Evolutionary conservation across 2,329 filamentous ascomycete species (phyloP), one percentile per base, ranked within the genome.

Genomic region (Penicillium sp.): DNA sequence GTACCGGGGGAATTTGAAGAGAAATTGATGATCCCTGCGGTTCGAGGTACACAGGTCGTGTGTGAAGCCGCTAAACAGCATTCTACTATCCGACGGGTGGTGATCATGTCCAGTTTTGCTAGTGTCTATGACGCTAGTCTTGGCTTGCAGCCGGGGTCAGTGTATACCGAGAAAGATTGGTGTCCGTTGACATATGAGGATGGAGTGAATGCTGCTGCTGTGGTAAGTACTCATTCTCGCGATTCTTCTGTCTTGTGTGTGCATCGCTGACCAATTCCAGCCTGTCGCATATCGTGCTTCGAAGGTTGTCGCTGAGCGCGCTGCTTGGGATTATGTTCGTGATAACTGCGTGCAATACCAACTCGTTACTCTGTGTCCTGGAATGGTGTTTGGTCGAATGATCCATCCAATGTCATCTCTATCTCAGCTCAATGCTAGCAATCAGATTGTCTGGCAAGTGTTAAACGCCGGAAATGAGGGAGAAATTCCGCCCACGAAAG

Each of bases 361-460:
- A 27, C 35, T 65, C 16, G 44, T 64, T 2, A 61, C 61, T 0
- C 53, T 65, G 0, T 65, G 63, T 25, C 65, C 65, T 2, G 67
- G 65, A 2, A 68, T 68, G 66, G 65, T 68, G 4, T 68, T 68
- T 53, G 66, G 66, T 1, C 58, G 50, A 34, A 64, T 63, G 54
- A 59, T 66, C 21, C 65, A 66, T 32, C 54, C 60, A 0, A 64
- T 65, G 10, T 46, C 45, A 9, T 62, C 59, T 3, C 31, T 65
- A 4, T 53, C 52, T 18, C 60, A 65, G 4, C 54, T 68, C 37
- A 70, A 69, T 50, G 65, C 65, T 1, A 67, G 65, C 48, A 69
- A 68, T 38, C 59, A 62, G 39, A 63, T 70, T 46, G 63, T 70
- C 18, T 70, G 67, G 67, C 56, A 64, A 8, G 66, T 67, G n/a